These are phyloP conservation scores for Chaetoscypha palmicola DNA, from an alignment of 2,329 filamentous ascomycete species.

Conservation along the genomic window DNA sequence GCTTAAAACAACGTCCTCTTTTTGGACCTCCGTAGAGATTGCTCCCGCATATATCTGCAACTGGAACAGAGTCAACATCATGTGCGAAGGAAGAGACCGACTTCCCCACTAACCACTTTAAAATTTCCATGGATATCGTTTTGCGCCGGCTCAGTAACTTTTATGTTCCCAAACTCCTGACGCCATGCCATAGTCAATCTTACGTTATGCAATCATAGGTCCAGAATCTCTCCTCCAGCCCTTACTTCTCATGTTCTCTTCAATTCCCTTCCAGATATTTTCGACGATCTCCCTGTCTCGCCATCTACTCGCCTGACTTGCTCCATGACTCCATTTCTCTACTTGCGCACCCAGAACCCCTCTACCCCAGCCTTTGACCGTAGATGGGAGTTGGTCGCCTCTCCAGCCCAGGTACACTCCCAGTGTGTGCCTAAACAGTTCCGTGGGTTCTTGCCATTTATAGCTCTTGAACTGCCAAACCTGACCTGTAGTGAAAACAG, in stretches of 20 bases:
- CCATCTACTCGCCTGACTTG: conserved; percentile 49
- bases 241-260: conserved; percentile 76
- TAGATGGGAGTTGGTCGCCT: conserved; percentile 71
- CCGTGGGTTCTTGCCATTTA: conserved; percentile 84
- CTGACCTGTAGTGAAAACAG: conserved; percentile 95
- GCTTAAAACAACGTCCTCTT: no score
- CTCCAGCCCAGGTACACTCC: conserved; percentile 90
- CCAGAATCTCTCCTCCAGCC: conserved; percentile 74
- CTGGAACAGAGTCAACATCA: no score
- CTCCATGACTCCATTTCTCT: conserved; percentile 69
- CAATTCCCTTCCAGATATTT: conserved; percentile 82
- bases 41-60: no score
- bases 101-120: no score
- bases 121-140: no score
- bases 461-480: conserved; percentile 98
- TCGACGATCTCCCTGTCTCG: conserved; percentile 90
- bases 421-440: conserved; percentile 81
- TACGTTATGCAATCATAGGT: conserved; percentile 33
- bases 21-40: no score
- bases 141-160: no score
- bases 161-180: not conserved
- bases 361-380: conserved; percentile 77
- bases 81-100: no score
- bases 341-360: conserved; percentile 71
- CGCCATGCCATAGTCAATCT: not conserved